Percentiles rank a stretch among this genome's conserved stretches.
Conservation (phyloP, 2,329 filamentous ascomycete genomes). For the Myrmaecium sp. region DNA sequence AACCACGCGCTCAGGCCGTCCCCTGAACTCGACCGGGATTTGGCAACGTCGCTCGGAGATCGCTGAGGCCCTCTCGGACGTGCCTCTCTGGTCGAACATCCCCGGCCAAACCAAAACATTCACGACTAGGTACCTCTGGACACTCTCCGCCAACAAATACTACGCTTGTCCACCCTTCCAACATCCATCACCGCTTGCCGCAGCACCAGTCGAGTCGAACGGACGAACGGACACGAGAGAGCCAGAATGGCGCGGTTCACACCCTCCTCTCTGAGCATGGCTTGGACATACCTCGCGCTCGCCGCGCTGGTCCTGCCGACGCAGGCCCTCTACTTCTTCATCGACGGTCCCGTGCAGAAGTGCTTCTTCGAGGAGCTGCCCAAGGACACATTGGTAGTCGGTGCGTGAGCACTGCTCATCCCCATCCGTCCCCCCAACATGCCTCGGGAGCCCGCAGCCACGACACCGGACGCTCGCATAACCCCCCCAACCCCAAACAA, state of each 20-base stretch:
- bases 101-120: too few relatives aligned
- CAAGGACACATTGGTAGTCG: conserved; percentile 92
- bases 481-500: background rate
- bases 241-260: conserved; percentile 5
- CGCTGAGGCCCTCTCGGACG: too few relatives aligned
- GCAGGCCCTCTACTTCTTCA: conserved; percentile 87
- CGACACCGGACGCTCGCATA: background rate
- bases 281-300: conserved; percentile 42
- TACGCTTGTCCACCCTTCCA: too few relatives aligned
- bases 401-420: conserved; percentile 27
- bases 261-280: conserved; percentile 2
- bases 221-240: too few relatives aligned
- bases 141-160: too few relatives aligned
- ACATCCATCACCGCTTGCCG: too few relatives aligned
- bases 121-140: too few relatives aligned
- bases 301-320: conserved; percentile 44
- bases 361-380: conserved; percentile 98
- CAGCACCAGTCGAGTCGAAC: too few relatives aligned
- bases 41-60: too few relatives aligned
- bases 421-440: background rate
- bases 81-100: too few relatives aligned
- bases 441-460: background rate
- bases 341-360: conserved; percentile 70
- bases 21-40: too few relatives aligned
- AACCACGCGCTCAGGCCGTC: too few relatives aligned